Evolutionary conservation across 495 filamentous ascomycete genomes (phyloP), one percentile per base, ranked within the genome.

Genomic region (Xylaria sp.): DNA sequence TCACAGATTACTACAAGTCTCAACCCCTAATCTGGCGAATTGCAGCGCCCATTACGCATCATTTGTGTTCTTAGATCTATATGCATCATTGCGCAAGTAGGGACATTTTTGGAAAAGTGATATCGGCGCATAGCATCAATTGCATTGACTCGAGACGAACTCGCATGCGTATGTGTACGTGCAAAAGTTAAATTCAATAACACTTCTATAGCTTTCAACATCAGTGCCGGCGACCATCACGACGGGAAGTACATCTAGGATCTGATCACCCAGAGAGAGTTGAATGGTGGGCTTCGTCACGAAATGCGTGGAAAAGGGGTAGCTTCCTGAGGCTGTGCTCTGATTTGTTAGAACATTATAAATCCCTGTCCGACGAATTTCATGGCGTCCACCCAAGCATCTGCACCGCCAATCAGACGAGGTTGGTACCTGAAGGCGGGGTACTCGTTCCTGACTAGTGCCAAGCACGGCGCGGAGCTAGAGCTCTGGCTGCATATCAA

Each of bases 291-390:
- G 35, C 50, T 55, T 21, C 33, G 55, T 62, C 37, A 40, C 57
- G 29, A 17, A 37, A 53, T 70, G 68, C 68, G 58, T 63, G 55
- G 44, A 63, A 70, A 63, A 70, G 58, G 68, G 68, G 68, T 53
- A 59, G 44, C 44, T 70, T 52, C 24, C 26, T 53, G n/a, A 26
- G 44, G n/a, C 24, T n/a, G 12, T 21, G 46, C 40, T 41, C 2
- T 70, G 58, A 70, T 70, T 63, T 37, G 68, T 8, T 50, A 26
- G 57, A 40, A 55, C 24, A 17, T 17, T 15, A 19, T 2, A 1
- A 19, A 21, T 19, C 68, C 68, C 58, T 70, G 57, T 24, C 40
- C n/a, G 17, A 5, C 44, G 44, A 70, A 62, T 63, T 53, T 70
- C 15, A n/a, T 6, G 2, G n/a, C 24, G 14, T 31, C 43, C 58